Evolutionary conservation across 345 rosid genomes (phyloP).

Genomic region (Lumnitzera littorea): DNA sequence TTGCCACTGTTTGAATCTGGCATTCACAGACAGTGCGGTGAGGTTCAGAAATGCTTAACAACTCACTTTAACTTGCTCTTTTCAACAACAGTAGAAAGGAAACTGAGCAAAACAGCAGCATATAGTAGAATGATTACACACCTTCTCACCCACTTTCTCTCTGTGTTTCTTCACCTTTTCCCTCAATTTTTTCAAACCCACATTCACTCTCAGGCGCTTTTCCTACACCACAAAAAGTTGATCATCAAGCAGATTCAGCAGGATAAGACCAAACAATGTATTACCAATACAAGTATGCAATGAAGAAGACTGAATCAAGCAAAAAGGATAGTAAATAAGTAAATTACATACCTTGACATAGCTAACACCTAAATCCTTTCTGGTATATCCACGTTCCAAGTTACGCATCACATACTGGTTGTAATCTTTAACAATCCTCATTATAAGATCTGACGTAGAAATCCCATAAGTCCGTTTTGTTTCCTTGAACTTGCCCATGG

Average conservation of each 20-base stretch:
- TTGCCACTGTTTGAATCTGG: slow-evolving; percentile 64
- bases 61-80: too few relatives aligned
- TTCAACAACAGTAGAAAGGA: too few relatives aligned
- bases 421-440: slow-evolving; percentile 68
- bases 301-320: not conserved
- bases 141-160: slow-evolving; percentile 34
- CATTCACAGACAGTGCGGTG: not conserved
- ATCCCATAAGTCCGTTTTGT: slow-evolving; percentile 69
- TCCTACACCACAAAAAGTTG: slow-evolving; percentile 27
- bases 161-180: slow-evolving; percentile 69
- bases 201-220: slow-evolving; percentile 58
- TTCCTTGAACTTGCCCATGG: slow-evolving; percentile 55
- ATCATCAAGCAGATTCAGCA: not conserved
- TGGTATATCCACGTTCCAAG: slow-evolving; percentile 58
- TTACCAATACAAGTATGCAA: not conserved
- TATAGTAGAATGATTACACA: not conserved
- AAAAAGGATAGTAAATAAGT: not conserved
- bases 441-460: slow-evolving; percentile 60
- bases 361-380: slow-evolving; percentile 67
- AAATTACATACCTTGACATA: slow-evolving; percentile 44
- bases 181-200: slow-evolving; percentile 42
- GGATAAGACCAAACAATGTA: too few relatives aligned
- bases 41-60: not conserved
- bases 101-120: too few relatives aligned
- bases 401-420: slow-evolving; percentile 69